phyloP scores from a whole-genome alignment of 352 stramenopile genomes.

The Phytophthora melonis region DNA sequence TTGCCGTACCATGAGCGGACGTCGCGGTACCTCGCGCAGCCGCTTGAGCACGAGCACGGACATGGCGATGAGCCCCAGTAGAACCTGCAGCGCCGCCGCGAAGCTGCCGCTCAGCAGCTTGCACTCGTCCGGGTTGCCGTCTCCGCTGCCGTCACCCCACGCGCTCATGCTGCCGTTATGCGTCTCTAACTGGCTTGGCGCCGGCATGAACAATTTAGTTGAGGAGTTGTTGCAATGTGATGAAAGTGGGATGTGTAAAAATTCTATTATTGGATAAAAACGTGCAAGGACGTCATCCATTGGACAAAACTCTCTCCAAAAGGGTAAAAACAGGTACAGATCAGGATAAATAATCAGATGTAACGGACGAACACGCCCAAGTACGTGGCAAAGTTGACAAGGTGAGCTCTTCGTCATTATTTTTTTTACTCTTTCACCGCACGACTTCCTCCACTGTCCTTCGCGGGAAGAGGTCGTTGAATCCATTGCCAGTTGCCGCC shows the following conservation, averaged over 20 bases:
- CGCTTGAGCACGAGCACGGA: constrained; percentile 87
- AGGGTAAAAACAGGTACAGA: not conserved
- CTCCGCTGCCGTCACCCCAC: constrained; percentile 40
- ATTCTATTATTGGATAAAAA: constrained; percentile 25
- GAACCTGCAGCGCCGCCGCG: constrained; percentile 76
- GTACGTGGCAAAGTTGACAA: not conserved
- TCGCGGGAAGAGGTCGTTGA: constrained; percentile 27
- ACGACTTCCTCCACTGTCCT: constrained; percentile 44
- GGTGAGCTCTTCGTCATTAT: not conserved
- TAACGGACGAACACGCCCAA: not conserved
- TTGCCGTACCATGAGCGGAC: constrained; percentile 66
- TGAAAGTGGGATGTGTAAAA: constrained; percentile 32
- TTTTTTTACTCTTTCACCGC: constrained; percentile 29
- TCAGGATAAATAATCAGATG: not conserved
- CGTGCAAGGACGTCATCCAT: not conserved
- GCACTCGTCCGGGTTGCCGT: constrained; percentile 64
- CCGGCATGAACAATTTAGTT: constrained; percentile 2
- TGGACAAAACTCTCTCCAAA: not conserved
- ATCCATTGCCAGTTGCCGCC: constrained; percentile 16
- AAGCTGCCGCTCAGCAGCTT: constrained; percentile 86
- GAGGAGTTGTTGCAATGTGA: constrained; percentile 11
- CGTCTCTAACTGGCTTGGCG: constrained; percentile 19
- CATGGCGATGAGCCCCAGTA: constrained; percentile 84
- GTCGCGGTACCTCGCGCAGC: constrained; percentile 71
- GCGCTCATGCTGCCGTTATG: constrained; percentile 30